Conservation (phyloP, 192 early-diverging fungal species). For the Chytriomyces hyalinus region DNA sequence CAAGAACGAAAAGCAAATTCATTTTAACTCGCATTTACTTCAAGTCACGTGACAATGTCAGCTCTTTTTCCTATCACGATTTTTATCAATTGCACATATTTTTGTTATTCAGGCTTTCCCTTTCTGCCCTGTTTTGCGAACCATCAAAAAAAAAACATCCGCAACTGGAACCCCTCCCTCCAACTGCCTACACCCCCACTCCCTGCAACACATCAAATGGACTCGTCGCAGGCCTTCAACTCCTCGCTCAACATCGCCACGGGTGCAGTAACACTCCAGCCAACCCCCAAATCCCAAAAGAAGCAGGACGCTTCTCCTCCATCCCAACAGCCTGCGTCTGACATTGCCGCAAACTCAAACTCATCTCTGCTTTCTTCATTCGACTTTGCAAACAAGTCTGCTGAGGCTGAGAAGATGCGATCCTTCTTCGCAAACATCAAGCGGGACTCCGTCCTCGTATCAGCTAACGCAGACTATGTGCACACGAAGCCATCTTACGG, state of each 20-base stretch:
- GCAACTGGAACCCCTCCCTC: background rate
- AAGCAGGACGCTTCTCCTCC: too few species aligned
- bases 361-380: too few species aligned
- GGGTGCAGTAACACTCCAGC: background rate
- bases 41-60: background rate
- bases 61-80: too few species aligned
- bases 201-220: too few species aligned
- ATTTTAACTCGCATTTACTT: background rate
- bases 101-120: background rate
- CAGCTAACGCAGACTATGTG: slow-evolving; percentile 1
- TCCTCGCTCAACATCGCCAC: slow-evolving; percentile 29
- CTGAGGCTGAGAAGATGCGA: slow-evolving; percentile 20
- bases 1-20: background rate
- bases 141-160: background rate
- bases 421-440: slow-evolving; percentile 9
- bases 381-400: background rate
- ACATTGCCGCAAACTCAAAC: too few species aligned
- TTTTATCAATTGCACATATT: too few species aligned
- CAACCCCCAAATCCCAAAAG: too few species aligned
- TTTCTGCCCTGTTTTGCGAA: background rate
- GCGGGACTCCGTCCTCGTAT: slow-evolving; percentile 21
- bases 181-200: too few species aligned
- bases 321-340: too few species aligned
- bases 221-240: slow-evolving; percentile 16
- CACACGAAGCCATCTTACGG: slow-evolving; percentile 27